phyloP scores from a whole-genome alignment of 1,139 yeast species.

The Geotrichum klebahnii region DNA sequence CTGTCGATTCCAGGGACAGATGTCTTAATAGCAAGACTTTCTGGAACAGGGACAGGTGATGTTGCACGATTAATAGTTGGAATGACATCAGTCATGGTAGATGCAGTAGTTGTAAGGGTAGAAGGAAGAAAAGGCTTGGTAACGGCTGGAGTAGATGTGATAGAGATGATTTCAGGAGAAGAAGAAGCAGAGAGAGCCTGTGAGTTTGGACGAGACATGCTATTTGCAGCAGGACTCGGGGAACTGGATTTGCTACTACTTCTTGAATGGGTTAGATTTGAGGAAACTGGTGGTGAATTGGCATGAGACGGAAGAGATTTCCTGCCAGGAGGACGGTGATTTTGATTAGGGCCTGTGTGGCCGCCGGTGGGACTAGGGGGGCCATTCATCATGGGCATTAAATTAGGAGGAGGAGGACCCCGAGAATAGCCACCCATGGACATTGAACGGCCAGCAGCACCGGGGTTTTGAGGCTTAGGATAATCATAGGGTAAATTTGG shows the following conservation, averaged over 20 bases:
- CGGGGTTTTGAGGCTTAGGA: background rate
- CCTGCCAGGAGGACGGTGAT: background rate
- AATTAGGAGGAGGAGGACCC: conserved; percentile 1
- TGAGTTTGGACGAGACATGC: conserved; percentile 19
- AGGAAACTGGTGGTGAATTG: background rate
- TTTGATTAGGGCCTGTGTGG: background rate
- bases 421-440: conserved; percentile 15
- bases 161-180: conserved; percentile 14
- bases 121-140: conserved; percentile 12
- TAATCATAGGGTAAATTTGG: background rate
- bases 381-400: background rate
- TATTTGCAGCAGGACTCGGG: conserved; percentile 16
- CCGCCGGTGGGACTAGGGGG: background rate
- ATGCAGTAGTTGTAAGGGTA: conserved; percentile 26
- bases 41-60: background rate
- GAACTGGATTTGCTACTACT: conserved; percentile 18
- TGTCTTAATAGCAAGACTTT: background rate
- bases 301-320: conserved; percentile 4
- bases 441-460: conserved; percentile 14
- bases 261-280: background rate
- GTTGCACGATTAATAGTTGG: background rate
- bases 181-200: conserved; percentile 15
- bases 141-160: background rate
- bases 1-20: background rate
- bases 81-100: conserved; percentile 26